Evolutionary conservation across 345 rosid species (phyloP).

Genomic region (Camelina hispida): DNA sequence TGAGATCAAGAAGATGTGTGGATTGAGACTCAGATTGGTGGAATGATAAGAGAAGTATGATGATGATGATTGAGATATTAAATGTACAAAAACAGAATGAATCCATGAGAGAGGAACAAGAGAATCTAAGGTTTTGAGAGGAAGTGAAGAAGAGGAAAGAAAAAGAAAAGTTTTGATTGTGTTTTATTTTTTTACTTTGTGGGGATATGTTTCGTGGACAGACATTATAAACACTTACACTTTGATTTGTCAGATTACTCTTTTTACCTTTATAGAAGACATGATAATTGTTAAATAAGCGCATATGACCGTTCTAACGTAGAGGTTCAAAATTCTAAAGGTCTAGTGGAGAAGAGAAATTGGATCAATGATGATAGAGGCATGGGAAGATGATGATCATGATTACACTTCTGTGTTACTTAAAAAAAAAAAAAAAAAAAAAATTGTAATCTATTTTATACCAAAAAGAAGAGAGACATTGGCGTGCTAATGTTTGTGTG

Average conservation of each 20-base stretch:
- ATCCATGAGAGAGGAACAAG: conserved; percentile 39
- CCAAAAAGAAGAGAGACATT: conserved; percentile 19
- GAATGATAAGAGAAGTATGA: conserved; percentile 37
- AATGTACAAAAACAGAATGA: conserved; percentile 30
- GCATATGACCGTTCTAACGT: conserved; percentile 39
- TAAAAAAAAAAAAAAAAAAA: neutral
- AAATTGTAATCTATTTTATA: conserved; percentile 5
- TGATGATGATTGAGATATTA: conserved; percentile 6
- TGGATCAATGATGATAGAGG: conserved; percentile 43
- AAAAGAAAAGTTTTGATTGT: conserved; percentile 13
- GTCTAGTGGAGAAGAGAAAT: conserved; percentile 37
- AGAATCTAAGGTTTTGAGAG: conserved; percentile 23
- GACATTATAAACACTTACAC: conserved; percentile 40
- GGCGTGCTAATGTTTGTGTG: conserved; percentile 43
- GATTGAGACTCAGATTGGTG: conserved; percentile 56
- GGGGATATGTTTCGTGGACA: conserved; percentile 31
- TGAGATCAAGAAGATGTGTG: conserved; percentile 64
- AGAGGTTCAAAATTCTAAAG: conserved; percentile 8
- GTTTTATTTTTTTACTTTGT: conserved; percentile 20
- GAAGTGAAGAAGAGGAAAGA: conserved; percentile 36
- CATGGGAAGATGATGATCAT: conserved; percentile 45
- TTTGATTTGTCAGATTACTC: conserved; percentile 32
- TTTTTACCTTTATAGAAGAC: conserved; percentile 27
- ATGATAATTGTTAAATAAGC: conserved; percentile 20
- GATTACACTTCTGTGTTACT: conserved; percentile 32